These are phyloP conservation scores for Candida neerlandica DNA, from an alignment of 1,139 yeast species.

Conservation along the genomic window DNA sequence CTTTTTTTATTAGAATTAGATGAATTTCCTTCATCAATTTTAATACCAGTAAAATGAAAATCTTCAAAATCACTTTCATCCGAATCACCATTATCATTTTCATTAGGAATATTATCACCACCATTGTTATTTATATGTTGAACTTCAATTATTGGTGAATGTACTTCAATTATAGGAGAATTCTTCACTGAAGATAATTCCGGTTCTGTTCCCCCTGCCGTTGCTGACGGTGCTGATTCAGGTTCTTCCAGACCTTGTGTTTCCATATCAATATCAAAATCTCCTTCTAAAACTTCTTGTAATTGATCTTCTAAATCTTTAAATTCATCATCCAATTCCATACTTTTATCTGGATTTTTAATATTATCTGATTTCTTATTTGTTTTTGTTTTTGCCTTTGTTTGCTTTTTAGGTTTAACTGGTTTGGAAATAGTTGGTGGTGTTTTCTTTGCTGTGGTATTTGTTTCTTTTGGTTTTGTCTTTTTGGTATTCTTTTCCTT, in stretches of 20 bases:
- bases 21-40: constrained; percentile 24
- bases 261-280: neutral
- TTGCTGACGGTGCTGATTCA: neutral
- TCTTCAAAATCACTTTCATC: constrained; percentile 36
- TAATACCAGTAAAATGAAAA: constrained; percentile 25
- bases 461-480: too few relatives aligned
- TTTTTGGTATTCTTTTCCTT: too few relatives aligned
- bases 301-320: constrained; percentile 49
- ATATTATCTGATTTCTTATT: constrained; percentile 10
- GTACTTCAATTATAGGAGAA: constrained; percentile 4
- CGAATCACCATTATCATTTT: constrained; percentile 11
- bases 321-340: constrained; percentile 44
- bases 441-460: neutral
- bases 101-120: neutral
- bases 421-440: constrained; percentile 1
- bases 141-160: neutral
- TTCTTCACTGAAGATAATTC: neutral
- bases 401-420: constrained; percentile 3
- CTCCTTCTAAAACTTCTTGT: constrained; percentile 42
- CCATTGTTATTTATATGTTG: neutral
- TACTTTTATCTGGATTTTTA: constrained; percentile 10
- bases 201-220: neutral
- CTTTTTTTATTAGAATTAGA: neutral
- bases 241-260: too few relatives aligned
- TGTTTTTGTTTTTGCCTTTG: constrained; percentile 7